These are phyloP conservation scores for Auxenochlorella pyrenoidosa DNA, from an alignment of 139 green algal genomes.

Conservation along the genomic window DNA sequence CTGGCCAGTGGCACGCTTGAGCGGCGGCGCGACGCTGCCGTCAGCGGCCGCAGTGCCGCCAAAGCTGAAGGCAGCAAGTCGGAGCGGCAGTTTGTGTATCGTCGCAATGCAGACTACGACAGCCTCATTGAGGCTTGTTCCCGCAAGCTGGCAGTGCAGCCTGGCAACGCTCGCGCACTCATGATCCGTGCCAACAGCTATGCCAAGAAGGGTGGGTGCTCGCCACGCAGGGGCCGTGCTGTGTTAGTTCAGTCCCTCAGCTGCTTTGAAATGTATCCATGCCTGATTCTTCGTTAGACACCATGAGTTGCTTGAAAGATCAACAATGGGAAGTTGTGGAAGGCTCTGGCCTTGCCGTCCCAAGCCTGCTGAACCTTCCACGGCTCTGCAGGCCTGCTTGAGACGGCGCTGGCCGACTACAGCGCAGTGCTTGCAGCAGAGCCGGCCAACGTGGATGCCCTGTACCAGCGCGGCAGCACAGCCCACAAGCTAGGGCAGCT, in stretches of 20 bases:
- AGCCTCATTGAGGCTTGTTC: slow-evolving; percentile 63
- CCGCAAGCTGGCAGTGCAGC: slow-evolving; percentile 53
- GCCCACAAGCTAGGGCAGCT: slow-evolving; percentile 60
- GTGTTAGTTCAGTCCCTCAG: too few species aligned
- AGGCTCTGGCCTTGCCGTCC: too few species aligned
- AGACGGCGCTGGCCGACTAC: slow-evolving; percentile 53
- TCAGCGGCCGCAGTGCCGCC: neutral
- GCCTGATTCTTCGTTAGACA: too few species aligned
- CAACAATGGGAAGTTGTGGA: too few species aligned
- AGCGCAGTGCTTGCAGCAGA: slow-evolving; percentile 60
- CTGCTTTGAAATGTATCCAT: too few species aligned
- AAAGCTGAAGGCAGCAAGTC: neutral
- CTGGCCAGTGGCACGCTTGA: slow-evolving; percentile 14
- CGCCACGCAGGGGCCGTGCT: neutral
- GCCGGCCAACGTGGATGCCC: slow-evolving; percentile 68
- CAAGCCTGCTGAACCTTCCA: too few species aligned
- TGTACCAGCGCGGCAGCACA: slow-evolving; percentile 69
- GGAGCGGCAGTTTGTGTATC: neutral
- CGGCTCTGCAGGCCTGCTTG: slow-evolving; percentile 17
- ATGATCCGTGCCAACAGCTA: slow-evolving; percentile 67
- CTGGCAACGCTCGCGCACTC: slow-evolving; percentile 58
- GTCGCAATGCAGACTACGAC: slow-evolving; percentile 54
- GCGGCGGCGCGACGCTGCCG: neutral
- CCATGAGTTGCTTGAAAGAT: too few species aligned
- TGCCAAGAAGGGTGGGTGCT: slow-evolving; percentile 62